Evolutionary conservation across 139 green algal genomes (phyloP), one percentile per base, ranked within the genome.

Genomic region (Haematococcus sp.): DNA sequence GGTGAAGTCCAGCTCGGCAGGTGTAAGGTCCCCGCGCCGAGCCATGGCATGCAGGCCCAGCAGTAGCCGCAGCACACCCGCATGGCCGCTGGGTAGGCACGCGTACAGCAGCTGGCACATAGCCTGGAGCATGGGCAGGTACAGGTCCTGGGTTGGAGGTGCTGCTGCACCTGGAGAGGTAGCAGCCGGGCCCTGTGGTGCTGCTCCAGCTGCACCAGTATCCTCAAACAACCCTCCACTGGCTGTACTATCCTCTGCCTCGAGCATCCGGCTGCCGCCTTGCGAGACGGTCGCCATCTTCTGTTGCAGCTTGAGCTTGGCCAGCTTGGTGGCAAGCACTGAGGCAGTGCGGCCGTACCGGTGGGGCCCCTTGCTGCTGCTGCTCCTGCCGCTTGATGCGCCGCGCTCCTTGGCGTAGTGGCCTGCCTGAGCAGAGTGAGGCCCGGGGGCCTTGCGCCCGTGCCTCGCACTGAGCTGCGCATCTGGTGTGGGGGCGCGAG

Each of bases 51-150:
- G 33, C 43, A 80, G 25, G 27, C 64, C 55, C 31, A 80, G 55
- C 58, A 80, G 74, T 56, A 80, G 56, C 67, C 74, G 74, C 35
- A 80, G 71, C 22, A 65, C 46, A 9, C 7, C 0, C 1, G 32
- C 74, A 2, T 80, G 64, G 2, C 35, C 2, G 25, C 32, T 32
- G 1, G 65, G 54, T 23, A 80, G 74, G 55, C 55, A 44, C 3
- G 43, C 20, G 13, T 66, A 25, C 54, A 75, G 64, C 66, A 80
- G 65, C 43, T 54, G 58, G 65, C 54, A 70, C 66, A 80, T 32
- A 43, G 22, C 17, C 2, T 20, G 11, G 23, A 80, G 46, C 67
- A 80, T 63, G 20, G 63, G 40, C 33, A 13, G 16, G 17, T 33
- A 22, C 51, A 78, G 61, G 25, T 66, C 63, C 49, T 72, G 46